Conservation (phyloP, 768 basidiomycete genomes). For the Artomyces pyxidatus region DNA sequence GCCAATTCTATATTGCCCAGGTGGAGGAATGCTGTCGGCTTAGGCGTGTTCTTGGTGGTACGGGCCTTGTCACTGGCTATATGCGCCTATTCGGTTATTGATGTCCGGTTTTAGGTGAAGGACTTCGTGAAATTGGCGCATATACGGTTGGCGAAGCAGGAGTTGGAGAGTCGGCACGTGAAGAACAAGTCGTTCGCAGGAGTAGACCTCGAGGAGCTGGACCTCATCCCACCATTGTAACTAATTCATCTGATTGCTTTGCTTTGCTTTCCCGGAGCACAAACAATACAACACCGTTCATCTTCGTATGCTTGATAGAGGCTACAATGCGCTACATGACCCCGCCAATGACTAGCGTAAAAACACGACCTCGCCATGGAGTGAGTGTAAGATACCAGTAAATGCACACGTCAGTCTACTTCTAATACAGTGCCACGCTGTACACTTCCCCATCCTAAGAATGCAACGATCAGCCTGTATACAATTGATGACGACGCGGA, state of each 20-base stretch:
- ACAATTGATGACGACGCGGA: not conserved
- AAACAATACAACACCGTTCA: no score
- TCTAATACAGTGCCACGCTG: conserved; percentile 80
- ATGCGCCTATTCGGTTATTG: not conserved
- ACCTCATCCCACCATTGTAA: conserved; percentile 37
- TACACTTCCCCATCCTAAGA: conserved; percentile 64
- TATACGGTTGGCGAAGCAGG: conserved; percentile 61
- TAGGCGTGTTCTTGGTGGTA: conserved; percentile 62
- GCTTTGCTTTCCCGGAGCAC: no score
- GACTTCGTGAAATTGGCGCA: conserved; percentile 63
- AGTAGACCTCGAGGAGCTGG: conserved; percentile 57
- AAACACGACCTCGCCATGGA: no score
- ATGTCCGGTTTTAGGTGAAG: conserved; percentile 49
- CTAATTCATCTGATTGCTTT: not conserved
- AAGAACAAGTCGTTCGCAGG: conserved; percentile 68
- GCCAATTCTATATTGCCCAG: conserved; percentile 17
- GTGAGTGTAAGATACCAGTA: no score
- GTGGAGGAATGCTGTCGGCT: conserved; percentile 64
- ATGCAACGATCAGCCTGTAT: not conserved
- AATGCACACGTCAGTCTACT: conserved; percentile 64
- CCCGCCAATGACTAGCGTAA: no score
- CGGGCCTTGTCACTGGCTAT: conserved; percentile 15
- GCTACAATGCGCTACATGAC: no score
- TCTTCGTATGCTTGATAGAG: no score
- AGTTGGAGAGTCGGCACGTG: conserved; percentile 59